Evolutionary conservation across 768 basidiomycete genomes (phyloP).

Genomic region (Suillus discolor): DNA sequence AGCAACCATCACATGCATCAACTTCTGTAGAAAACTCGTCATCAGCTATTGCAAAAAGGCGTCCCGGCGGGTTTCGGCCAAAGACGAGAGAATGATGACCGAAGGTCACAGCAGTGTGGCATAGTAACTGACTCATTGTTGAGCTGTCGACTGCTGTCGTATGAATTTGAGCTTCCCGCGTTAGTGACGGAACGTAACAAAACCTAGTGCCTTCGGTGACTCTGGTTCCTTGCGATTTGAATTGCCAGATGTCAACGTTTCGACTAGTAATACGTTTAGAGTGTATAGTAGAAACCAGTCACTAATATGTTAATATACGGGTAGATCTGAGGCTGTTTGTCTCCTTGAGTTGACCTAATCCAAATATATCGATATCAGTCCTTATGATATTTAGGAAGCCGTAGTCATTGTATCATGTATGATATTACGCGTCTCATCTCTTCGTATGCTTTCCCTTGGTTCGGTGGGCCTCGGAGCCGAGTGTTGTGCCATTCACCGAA

Average conservation of each 20-base stretch:
- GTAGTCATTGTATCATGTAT: background rate
- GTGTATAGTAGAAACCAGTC: background rate
- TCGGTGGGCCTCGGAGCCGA: background rate
- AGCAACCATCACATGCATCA: background rate
- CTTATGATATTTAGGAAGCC: background rate
- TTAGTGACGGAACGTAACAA: background rate
- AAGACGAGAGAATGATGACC: background rate
- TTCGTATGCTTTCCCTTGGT: background rate
- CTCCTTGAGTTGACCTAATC: background rate
- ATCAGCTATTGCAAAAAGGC: background rate
- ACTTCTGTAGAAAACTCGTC: background rate
- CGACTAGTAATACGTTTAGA: background rate
- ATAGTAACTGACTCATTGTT: background rate
- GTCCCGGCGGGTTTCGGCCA: background rate
- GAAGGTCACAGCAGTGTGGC: background rate
- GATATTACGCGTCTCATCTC: background rate
- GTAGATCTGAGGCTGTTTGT: background rate
- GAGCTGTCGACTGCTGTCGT: background rate
- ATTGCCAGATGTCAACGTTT: background rate
- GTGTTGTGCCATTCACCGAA: background rate
- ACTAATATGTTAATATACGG: background rate
- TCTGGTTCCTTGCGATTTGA: background rate
- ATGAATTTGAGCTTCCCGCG: background rate
- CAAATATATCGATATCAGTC: background rate
- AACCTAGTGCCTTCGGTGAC: background rate